Evolutionary conservation across 129 eudicot species (phyloP), one percentile per base, ranked within the genome.

Genomic region (Rutidosis leptorrhynchoides): DNA sequence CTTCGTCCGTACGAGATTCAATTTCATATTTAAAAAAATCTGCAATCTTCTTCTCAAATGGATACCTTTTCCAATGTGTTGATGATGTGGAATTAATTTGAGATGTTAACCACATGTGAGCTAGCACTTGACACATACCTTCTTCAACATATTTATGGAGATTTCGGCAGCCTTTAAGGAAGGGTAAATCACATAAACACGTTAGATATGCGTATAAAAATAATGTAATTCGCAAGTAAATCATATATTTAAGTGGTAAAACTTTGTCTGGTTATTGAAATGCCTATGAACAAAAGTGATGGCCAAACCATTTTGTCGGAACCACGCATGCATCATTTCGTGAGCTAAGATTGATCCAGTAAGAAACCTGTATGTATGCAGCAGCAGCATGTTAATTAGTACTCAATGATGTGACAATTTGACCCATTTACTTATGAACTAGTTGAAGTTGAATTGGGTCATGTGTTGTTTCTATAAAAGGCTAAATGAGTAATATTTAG

Each of bases 241-340:
- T 48, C 0, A n/a, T 32, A 9, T 32, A 11, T 40, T 40, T 40
- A 40, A 12, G 0, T 40, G 46, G 12, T 14, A 40, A 40, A 40
- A 40, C 42, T 40, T n/a, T 57, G 9, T 37, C 7, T 7, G 30
- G 16, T 42, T 59, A 23, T 24, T 51, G n/a, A 6, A 9, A 30
- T 52, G 35, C 2, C 6, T 15, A 27, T 35, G 33, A 45, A 61
- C 16, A 55, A 24, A 55, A 45, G 55, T 60, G 17, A 77, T 11
- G 69, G 61, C 52, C 77, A 40, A 65, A 89, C 96, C 97, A 22
- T 60, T 79, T 37, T 86, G 86, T 43, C 97, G 81, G 71, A 90
- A 61, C 97, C 97, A 90, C 0, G 97, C 97, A 52, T 90, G 97
- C 97, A 90, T 90, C 97, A 86, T 83, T 80, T 90, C 97, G 62